phyloP scores from a whole-genome alignment of 108 stramenopile species.

The Cyclotella baltica region DNA sequence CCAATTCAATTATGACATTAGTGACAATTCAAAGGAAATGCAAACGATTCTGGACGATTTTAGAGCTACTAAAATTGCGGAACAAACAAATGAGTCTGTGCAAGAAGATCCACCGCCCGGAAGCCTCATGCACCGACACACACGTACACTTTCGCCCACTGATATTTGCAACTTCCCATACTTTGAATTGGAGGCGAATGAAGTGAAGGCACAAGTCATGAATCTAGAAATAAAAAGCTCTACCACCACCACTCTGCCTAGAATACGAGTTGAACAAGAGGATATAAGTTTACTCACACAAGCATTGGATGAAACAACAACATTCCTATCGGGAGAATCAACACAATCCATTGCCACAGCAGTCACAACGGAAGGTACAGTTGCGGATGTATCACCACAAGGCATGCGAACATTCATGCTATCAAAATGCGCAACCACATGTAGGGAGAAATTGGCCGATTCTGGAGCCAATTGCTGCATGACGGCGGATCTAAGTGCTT shows the following conservation, averaged over 20 bases:
- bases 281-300: too few relatives aligned
- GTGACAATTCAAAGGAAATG: too few relatives aligned
- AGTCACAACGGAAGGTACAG: too few relatives aligned
- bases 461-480: conserved; percentile 2
- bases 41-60: too few relatives aligned
- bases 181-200: background rate
- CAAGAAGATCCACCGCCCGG: background rate
- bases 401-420: background rate
- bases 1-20: background rate
- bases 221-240: background rate
- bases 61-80: too few relatives aligned
- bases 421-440: background rate
- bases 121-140: background rate
- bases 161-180: background rate
- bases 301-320: too few relatives aligned
- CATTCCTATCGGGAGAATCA: too few relatives aligned
- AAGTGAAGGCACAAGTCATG: background rate
- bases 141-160: background rate
- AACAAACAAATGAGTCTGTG: too few relatives aligned
- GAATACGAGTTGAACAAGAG: too few relatives aligned
- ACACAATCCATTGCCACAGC: too few relatives aligned
- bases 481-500: background rate
- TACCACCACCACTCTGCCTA: too few relatives aligned
- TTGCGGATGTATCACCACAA: background rate
- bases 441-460: background rate